Evolutionary conservation across 1,139 yeast species (phyloP).

Genomic region (Pichia sp.): DNA sequence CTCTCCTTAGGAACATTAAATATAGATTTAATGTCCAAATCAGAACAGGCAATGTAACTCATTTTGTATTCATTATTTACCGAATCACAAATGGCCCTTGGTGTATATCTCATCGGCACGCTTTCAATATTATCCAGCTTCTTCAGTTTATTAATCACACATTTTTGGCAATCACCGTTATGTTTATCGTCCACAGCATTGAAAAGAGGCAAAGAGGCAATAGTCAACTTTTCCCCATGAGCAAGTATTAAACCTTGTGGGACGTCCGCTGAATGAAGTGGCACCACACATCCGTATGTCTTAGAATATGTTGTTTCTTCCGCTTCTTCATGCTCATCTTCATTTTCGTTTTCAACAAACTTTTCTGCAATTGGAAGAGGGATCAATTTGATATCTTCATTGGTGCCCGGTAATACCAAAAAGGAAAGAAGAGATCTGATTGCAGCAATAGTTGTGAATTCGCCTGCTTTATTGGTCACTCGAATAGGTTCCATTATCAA

Average conservation of each 20-base stretch:
- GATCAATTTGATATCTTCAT: slow-evolving; percentile 36
- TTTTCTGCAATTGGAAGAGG: slow-evolving; percentile 37
- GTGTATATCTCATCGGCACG: slow-evolving; percentile 48
- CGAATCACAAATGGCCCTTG: slow-evolving; percentile 41
- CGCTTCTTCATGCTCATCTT: slow-evolving; percentile 5
- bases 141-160: slow-evolving; percentile 32
- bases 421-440: slow-evolving; percentile 11
- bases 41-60: slow-evolving; percentile 46
- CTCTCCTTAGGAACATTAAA: slow-evolving; percentile 17
- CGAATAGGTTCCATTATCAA: slow-evolving; percentile 33
- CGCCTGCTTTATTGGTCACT: slow-evolving; percentile 23
- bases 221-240: slow-evolving; percentile 47
- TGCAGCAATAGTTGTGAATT: slow-evolving; percentile 1
- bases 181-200: slow-evolving; percentile 1
- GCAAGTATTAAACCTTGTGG: slow-evolving; percentile 63
- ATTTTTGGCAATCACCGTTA: background rate
- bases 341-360: slow-evolving; percentile 10
- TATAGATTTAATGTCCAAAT: slow-evolving; percentile 38
- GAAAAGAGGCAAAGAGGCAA: slow-evolving; percentile 52
- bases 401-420: slow-evolving; percentile 10
- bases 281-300: slow-evolving; percentile 34
- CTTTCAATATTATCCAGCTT: slow-evolving; percentile 45
- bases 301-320: slow-evolving; percentile 5
- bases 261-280: slow-evolving; percentile 63
- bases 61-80: slow-evolving; percentile 24